Evolutionary conservation across 345 rosid genomes (phyloP).

Genomic region (Hirschfeldia incana): DNA sequence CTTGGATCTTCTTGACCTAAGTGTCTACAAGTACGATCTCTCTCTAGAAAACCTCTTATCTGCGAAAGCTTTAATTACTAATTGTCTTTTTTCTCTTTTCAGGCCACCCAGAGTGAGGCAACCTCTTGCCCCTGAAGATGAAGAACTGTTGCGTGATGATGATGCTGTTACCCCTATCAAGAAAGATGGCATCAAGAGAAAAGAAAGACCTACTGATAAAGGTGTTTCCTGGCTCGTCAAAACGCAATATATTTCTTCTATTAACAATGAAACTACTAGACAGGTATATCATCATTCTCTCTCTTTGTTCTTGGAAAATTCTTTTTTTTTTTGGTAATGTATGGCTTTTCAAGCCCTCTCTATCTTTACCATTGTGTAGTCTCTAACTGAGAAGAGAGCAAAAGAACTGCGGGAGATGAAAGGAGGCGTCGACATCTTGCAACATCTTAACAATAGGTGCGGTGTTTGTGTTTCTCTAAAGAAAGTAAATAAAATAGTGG

Average conservation of each 20-base stretch:
- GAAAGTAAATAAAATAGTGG: not conserved
- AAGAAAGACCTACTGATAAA: constrained; percentile 93
- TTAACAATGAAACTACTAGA: constrained; percentile 77
- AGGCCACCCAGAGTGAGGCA: constrained; percentile 69
- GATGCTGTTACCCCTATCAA: constrained; percentile 72
- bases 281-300: constrained; percentile 49
- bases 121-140: constrained; percentile 90
- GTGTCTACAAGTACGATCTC: constrained; percentile 78
- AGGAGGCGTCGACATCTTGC: constrained; percentile 71
- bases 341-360: constrained; percentile 8
- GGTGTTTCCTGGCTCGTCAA: constrained; percentile 97
- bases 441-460: constrained; percentile 78
- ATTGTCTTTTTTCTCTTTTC: constrained; percentile 23
- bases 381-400: constrained; percentile 93
- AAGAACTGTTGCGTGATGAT: constrained; percentile 86
- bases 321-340: not conserved
- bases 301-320: not conserved
- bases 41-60: not conserved
- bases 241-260: constrained; percentile 92
- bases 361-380: constrained; percentile 51
- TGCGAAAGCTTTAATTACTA: not conserved
- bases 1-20: constrained; percentile 93
- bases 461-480: constrained; percentile 22
- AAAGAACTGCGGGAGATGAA: constrained; percentile 85
- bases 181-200: constrained; percentile 81